These are phyloP conservation scores for Cladophialophora bantiana DNA, from an alignment of 2,329 filamentous ascomycete genomes.

Conservation along the genomic window DNA sequence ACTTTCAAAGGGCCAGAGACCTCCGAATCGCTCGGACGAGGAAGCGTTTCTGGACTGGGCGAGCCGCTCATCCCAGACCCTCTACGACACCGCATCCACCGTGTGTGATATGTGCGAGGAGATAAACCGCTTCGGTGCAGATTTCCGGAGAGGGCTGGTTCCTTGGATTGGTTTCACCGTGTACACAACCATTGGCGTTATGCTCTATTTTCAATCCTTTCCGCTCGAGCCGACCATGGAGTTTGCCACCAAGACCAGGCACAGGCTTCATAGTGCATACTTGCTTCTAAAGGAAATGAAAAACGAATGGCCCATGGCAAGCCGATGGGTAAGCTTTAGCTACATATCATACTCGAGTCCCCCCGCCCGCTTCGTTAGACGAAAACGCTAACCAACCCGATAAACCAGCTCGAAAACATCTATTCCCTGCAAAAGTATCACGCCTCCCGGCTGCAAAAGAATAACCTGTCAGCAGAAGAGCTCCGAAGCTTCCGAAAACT, in stretches of 20 bases:
- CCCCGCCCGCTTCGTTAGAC: not conserved
- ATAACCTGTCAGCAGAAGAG: not conserved
- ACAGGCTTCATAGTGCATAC: not conserved
- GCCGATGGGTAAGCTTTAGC: not conserved
- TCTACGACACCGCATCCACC: conserved; percentile 3
- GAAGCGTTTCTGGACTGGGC: not conserved
- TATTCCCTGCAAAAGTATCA: not conserved
- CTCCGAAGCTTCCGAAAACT: not conserved
- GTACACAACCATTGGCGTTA: not conserved
- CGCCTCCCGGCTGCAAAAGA: not conserved
- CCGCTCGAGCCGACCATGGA: not conserved
- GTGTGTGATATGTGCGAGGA: conserved; percentile 4
- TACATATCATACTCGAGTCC: not conserved
- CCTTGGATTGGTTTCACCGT: conserved; percentile 2
- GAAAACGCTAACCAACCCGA: not conserved
- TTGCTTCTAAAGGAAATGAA: conserved; percentile 1
- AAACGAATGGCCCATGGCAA: conserved; percentile 6
- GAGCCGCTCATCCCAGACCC: not conserved
- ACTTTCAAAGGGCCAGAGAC: not conserved
- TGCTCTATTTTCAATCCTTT: conserved; percentile 1
- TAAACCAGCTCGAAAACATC: not conserved
- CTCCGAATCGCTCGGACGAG: not conserved
- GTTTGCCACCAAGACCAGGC: not conserved
- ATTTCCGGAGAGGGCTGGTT: not conserved
- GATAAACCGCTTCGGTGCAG: not conserved